Conservation (phyloP, 192 early-diverging fungal species). For the Glomus cerebriforme region DNA sequence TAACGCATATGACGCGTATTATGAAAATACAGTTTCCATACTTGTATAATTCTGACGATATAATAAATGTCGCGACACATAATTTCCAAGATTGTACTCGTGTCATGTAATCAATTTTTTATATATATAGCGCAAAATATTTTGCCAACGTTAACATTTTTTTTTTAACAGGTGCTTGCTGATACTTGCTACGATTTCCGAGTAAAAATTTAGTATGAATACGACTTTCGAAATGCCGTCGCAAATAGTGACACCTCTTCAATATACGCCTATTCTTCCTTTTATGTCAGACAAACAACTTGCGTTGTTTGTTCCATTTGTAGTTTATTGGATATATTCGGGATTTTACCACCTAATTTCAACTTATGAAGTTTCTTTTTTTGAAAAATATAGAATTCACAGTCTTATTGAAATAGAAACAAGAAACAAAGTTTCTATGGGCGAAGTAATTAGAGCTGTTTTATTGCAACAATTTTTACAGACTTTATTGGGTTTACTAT, state of each 20-base stretch:
- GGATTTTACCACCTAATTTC: conserved; percentile 66
- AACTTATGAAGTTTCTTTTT: conserved; percentile 52
- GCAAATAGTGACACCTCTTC: neutral
- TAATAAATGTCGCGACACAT: too few species aligned
- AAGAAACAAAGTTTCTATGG: conserved; percentile 65
- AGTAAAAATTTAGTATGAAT: neutral
- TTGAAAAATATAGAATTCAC: conserved; percentile 75
- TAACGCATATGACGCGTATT: too few species aligned
- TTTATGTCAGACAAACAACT: conserved; percentile 55
- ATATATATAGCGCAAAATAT: too few species aligned
- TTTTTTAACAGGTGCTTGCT: too few species aligned
- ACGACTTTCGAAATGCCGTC: neutral
- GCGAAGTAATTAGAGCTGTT: conserved; percentile 65
- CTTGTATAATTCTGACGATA: too few species aligned
- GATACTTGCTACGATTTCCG: too few species aligned
- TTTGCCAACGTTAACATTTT: too few species aligned
- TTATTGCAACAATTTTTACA: conserved; percentile 71
- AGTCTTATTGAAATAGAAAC: conserved; percentile 53
- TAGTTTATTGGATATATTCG: conserved; percentile 73
- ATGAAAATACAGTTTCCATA: too few species aligned
- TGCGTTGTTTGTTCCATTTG: conserved; percentile 57
- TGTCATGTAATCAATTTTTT: too few species aligned
- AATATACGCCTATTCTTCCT: conserved; percentile 35
- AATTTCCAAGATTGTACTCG: too few species aligned
- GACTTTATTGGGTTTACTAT: conserved; percentile 42